Evolutionary conservation across 768 basidiomycete genomes (phyloP), one percentile per base, ranked within the genome.

Genomic region (Phallus indusiatus): DNA sequence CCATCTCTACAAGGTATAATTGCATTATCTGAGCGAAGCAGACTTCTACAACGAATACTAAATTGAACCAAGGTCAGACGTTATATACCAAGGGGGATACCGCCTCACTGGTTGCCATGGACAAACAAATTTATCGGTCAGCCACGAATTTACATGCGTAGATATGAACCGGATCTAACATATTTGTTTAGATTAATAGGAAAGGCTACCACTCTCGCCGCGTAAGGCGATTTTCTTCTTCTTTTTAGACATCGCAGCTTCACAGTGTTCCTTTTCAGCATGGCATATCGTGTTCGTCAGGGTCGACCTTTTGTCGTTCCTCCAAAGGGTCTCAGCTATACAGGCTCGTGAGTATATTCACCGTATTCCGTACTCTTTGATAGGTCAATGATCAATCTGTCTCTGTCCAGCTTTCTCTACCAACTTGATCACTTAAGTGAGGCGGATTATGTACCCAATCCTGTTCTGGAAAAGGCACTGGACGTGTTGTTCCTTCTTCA

Each of bases 221-320:
- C 34, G 52, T 63, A 33, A 16, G 36, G 53, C 28, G 49, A 21
- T 22, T 16, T 17, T 11, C 21, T 18, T 8, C 21, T 47, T 3
- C 46, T 55, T 11, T 48, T 22, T 24, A 21, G n/a, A 24, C 14
- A 9, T 11, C 12, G 12, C 17, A 24, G 47, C 18, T 20, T 47
- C 12, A 37, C 22, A 20, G 14, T n/a, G 20, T 33, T 10, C 59
- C 18, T 66, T n/a, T n/a, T n/a, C n/a, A 88, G 87, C 2, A 94
- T 94, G 91, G 92, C 93, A 0, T 95, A 94, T 70, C 90, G 93
- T 33, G 81, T 94, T 35, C 86, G 93, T 46, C 90, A 92, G 74
- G 93, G 93, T 36, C 80, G 93, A 60, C 83, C 88, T 53, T 94
- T 95, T 66, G 90, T 94, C 17, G 80, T 78, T 0, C 90, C 93